Evolutionary conservation across 176 grass and related monocot genomes (phyloP), one percentile per base, ranked within the genome.

Genomic region (Triticum turgidum): DNA sequence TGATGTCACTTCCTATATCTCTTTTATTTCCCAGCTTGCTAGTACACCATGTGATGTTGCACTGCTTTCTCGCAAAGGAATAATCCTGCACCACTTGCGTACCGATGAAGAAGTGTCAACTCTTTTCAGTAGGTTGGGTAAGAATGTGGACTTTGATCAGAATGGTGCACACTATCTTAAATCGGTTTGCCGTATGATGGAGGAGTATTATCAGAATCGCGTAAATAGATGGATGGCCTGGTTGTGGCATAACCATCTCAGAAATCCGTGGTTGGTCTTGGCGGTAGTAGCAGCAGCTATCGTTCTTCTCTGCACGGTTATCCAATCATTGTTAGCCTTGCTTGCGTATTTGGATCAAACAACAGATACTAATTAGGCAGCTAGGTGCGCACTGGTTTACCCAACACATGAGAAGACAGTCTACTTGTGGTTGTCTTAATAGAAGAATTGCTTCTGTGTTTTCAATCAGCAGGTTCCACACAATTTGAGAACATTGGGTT

Each of bases 191-290:
- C 30, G 15, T 44, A 11, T 38, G n/a, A 38, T 81, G 38, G 58
- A 78, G 18, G 35, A 38, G 7, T 34, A 87, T 17, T 87, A 80
- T 11, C 61, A 79, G 32, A 67, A 20, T 27, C 75, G 75, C 11
- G 20, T 63, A n/a, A 76, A 76, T 65, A 80, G 39, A 59, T 87
- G 84, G 84, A 80, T 68, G 58, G 84, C 75, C 7, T 87, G 73
- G 49, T 56, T 87, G 49, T 49, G 74, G 73, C 61, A 79, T 11
- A 68, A 87, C 27, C 51, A 78, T 29, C 13, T 64, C 3, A 59
- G 9, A 12, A 80, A 69, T 80, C 75, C 84, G 0, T 79, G 54
- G n/a, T 13, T 80, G 25, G 18, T 2, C 42, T 81, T 79, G 11
- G 68, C 68, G 3, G 68, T 71, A 0, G 32, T 71, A 21, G 68